phyloP scores from a whole-genome alignment of 108 stramenopile genomes.

The Nannochloropsis oceanica region DNA sequence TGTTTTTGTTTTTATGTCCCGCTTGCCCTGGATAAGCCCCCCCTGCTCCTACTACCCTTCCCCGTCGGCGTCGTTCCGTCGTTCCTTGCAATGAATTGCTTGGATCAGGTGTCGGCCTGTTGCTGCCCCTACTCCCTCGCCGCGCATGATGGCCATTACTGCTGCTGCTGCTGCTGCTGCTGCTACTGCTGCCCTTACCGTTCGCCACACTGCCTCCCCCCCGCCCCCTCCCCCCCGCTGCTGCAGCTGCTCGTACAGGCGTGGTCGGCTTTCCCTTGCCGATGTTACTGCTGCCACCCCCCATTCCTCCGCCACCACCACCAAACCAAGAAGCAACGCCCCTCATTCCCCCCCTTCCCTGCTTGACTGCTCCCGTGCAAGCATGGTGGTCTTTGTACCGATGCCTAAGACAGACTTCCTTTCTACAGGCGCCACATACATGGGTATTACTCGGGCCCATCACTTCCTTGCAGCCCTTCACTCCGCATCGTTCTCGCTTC shows the following conservation, averaged over 20 bases:
- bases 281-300: neutral
- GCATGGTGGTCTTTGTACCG: neutral
- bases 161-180: neutral
- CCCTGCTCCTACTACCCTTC: neutral
- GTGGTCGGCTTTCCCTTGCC: neutral
- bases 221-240: neutral
- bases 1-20: too few relatives aligned
- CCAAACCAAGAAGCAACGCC: neutral
- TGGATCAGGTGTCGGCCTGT: neutral
- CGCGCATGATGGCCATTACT: neutral
- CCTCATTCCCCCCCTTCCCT: neutral
- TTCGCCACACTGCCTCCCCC: neutral
- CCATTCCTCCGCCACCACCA: neutral
- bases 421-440: neutral
- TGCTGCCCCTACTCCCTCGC: neutral
- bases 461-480: neutral
- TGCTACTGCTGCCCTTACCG: neutral
- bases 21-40: too few relatives aligned
- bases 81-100: neutral
- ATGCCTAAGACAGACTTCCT: neutral
- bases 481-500: neutral
- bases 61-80: neutral
- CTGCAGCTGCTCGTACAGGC: neutral
- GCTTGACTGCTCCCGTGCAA: neutral
- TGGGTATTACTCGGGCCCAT: neutral